Evolutionary conservation across 202 grass and related monocot genomes (phyloP).

Genomic region (Zoysia matrella): DNA sequence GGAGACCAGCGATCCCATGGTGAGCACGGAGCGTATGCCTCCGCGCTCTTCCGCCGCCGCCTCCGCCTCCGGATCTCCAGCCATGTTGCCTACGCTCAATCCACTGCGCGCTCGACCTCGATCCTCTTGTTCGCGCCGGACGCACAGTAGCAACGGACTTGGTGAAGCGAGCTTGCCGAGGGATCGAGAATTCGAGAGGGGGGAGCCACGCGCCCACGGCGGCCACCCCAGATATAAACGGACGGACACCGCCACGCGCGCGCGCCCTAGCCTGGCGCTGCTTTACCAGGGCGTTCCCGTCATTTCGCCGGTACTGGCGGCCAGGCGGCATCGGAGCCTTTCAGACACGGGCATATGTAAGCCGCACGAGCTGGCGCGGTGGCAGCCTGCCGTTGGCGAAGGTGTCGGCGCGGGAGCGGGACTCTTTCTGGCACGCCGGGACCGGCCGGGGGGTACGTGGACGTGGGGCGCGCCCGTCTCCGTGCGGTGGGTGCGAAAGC

Average conservation of each 20-base stretch:
- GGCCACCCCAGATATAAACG: too few relatives aligned
- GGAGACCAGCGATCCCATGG: constrained; percentile 48
- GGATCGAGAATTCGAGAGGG: too few relatives aligned
- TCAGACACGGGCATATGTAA: too few relatives aligned
- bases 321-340: too few relatives aligned
- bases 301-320: neutral
- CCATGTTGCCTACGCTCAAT: neutral
- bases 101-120: neutral
- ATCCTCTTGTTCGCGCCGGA: neutral
- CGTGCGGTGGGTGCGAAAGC: neutral
- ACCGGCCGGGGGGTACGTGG: constrained; percentile 9
- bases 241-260: too few relatives aligned
- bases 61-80: neutral
- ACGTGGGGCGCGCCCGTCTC: neutral
- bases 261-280: neutral
- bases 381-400: constrained; percentile 33
- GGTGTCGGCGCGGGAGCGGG: constrained; percentile 23
- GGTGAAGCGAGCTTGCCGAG: neutral
- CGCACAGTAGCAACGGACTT: neutral
- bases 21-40: constrained; percentile 37
- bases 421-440: neutral
- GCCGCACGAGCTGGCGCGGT: neutral
- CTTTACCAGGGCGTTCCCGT: constrained; percentile 33
- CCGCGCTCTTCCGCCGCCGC: neutral
- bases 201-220: too few relatives aligned